Evolutionary conservation across 805 yeast species (phyloP).

Genomic region (Monosporozyma aquatica): DNA sequence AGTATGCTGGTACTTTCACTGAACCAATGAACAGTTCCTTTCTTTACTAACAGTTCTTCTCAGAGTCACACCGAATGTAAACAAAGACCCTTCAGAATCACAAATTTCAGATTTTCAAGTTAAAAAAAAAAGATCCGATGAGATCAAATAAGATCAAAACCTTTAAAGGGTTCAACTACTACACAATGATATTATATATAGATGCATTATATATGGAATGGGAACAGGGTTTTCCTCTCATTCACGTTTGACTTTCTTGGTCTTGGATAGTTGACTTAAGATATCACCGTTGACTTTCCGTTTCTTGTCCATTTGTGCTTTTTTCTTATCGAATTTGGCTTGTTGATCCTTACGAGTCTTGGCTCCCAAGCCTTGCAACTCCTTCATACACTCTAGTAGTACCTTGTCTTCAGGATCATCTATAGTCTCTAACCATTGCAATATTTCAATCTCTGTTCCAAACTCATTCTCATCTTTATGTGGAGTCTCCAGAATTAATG

Average conservation of each 20-base stretch:
- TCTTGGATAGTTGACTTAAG: constrained; percentile 13
- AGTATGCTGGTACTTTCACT: no score
- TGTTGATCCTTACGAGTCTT: constrained; percentile 62
- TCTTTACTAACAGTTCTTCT: no score
- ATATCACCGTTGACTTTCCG: constrained; percentile 13
- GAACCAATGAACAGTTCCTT: no score
- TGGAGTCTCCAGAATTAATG: constrained; percentile 86
- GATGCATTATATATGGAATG: no score
- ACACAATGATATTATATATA: no score
- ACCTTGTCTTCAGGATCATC: constrained; percentile 38
- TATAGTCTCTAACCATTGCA: constrained; percentile 61
- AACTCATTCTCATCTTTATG: constrained; percentile 46
- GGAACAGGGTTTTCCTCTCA: no score
- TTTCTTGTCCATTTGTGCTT: constrained; percentile 13
- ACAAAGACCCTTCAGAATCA: no score
- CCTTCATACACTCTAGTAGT: constrained; percentile 38
- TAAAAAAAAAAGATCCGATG: no score
- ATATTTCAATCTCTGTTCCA: constrained; percentile 72
- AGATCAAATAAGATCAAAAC: no score
- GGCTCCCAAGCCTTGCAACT: constrained; percentile 51
- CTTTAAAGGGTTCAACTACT: no score
- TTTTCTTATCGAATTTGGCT: constrained; percentile 53
- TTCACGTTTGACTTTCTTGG: constrained; percentile 2
- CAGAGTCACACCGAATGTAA: no score
- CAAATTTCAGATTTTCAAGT: no score